Conservation (phyloP, 768 basidiomycete species). For the Leccinellum albellum region DNA sequence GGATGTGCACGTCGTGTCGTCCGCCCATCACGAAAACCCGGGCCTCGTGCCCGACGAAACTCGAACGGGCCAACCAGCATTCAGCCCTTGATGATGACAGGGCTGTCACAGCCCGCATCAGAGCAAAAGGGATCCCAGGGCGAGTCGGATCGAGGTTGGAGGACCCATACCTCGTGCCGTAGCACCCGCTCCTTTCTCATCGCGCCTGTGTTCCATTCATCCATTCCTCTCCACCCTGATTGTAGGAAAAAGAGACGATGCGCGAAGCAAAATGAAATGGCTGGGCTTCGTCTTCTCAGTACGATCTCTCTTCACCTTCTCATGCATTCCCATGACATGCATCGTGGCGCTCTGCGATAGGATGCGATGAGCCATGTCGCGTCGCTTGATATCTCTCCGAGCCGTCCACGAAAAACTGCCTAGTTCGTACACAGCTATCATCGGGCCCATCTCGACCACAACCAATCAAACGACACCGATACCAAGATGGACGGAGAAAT, state of each 20-base stretch:
- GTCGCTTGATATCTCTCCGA: neutral
- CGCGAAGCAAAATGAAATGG: neutral
- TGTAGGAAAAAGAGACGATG: neutral
- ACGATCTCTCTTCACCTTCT: slow-evolving; percentile 1
- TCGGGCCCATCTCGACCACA: neutral
- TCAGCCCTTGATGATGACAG: neutral
- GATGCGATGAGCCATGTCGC: neutral
- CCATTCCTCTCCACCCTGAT: neutral
- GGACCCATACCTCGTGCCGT: neutral
- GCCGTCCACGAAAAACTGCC: neutral
- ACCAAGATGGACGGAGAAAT: neutral
- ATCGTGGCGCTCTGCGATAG: neutral
- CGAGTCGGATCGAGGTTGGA: neutral
- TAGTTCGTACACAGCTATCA: neutral
- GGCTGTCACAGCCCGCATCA: neutral
- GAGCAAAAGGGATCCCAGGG: neutral
- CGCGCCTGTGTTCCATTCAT: neutral
- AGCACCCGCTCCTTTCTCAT: neutral
- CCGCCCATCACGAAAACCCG: neutral
- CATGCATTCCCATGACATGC: slow-evolving; percentile 5
- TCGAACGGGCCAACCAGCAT: neutral
- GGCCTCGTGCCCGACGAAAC: slow-evolving; percentile 7
- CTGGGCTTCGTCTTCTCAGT: neutral
- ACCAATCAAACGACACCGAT: neutral
- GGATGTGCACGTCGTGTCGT: neutral